Base-by-base conservation (phyloP, 192 early-diverging fungal species). In the Mortierella claussenii region DNA sequence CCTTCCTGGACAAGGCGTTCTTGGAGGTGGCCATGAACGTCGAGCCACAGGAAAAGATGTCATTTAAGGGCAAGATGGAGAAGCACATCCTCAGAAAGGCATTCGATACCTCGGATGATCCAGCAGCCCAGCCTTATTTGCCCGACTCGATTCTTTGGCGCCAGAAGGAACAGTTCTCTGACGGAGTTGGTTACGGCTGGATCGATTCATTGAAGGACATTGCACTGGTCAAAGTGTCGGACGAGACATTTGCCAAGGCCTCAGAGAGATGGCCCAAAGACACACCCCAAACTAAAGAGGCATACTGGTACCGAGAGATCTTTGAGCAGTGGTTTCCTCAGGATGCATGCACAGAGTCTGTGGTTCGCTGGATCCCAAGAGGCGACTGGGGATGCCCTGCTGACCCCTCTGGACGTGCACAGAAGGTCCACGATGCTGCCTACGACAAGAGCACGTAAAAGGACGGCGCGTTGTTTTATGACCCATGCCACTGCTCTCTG, bases 101-200 rank as follows among this genome's bases (percentile, higher is more conserved):
- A 18, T 99, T 99, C 78, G 97, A 99, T 71, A 91, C 91, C 26
- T 93, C 89, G 42, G 89, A 89, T 20, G 91, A 89, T 20, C 89
- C 88, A 20, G 73, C 53, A 36, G 75, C 81, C 24, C 70, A 80
- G 40, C 94, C 95, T 21, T 99, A 96, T 74, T 86, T 97, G 58
- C 96, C 96, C 8, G 85, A 82, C 53, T 90, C 91, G 31, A 91
- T 98, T 54, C 88, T 98, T 32, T 98, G 97, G 97, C 89, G 97
- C 65, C 97, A 98, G 82, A 97, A 99, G 89, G 97, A 99, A 82
- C 97, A 99, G 81, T 98, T 99, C 88, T 93, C 91, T 36, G 97
- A 99, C 65, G 97, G 97, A 61, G 97, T 99, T 36, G 97, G 97
- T 20, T 99, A 99, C 85, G 82, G 86, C 60, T 99, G 97, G 97